Evolutionary conservation across 306 rosid species (phyloP).

Genomic region (Calophaca sinica): DNA sequence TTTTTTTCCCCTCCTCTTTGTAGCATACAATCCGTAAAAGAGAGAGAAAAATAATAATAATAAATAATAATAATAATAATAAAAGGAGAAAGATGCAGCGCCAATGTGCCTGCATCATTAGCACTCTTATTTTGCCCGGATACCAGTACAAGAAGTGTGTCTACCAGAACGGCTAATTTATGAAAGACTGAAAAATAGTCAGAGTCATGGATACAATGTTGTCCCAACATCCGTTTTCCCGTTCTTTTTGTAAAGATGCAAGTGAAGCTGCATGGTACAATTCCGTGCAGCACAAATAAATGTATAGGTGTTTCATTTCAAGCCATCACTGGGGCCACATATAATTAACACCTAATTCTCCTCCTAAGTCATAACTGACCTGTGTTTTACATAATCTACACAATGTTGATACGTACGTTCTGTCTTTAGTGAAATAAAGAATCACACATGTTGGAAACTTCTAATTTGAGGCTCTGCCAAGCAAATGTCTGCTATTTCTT

Average conservation of each 20-base stretch:
- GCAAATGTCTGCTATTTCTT: slow-evolving; percentile 52
- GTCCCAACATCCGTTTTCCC: slow-evolving; percentile 7
- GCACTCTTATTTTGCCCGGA: no score
- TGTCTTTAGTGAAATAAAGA: slow-evolving; percentile 32
- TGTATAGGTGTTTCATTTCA: slow-evolving; percentile 41
- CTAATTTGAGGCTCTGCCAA: slow-evolving; percentile 39
- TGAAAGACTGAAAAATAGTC: neutral
- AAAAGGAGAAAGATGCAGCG: no score
- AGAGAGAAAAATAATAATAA: no score
- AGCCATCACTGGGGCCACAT: slow-evolving; percentile 12
- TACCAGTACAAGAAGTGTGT: neutral
- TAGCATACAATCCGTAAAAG: no score
- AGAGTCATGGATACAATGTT: slow-evolving; percentile 6
- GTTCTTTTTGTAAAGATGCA: slow-evolving; percentile 14
- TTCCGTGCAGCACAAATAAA: slow-evolving; percentile 25
- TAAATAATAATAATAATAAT: no score
- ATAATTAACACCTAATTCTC: slow-evolving; percentile 30
- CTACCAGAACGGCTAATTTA: neutral
- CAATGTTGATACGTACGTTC: slow-evolving; percentile 43
- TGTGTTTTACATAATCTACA: slow-evolving; percentile 30
- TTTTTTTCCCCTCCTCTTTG: no score
- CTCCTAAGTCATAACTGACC: slow-evolving; percentile 39
- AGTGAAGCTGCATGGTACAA: neutral
- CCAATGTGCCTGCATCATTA: no score
- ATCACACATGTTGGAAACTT: slow-evolving; percentile 25